Evolutionary conservation across 768 basidiomycete genomes (phyloP).

Genomic region (button mushroom (Agaricus bisporus)): DNA sequence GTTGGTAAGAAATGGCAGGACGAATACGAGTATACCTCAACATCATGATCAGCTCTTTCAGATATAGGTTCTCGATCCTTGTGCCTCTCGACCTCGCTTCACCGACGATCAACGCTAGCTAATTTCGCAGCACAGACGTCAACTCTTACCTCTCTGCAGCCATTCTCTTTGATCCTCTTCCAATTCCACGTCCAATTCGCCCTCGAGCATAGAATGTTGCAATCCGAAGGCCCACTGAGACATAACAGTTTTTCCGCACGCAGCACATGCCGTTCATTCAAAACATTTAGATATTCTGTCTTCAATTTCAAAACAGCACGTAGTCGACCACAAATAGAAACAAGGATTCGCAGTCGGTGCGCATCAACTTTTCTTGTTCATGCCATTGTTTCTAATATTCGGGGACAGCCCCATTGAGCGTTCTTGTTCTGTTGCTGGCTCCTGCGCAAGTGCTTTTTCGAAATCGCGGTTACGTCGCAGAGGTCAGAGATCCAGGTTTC

Average conservation of each 20-base stretch:
- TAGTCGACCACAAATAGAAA: constrained; percentile 62
- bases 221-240: constrained; percentile 58
- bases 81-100: constrained; percentile 29
- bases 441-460: constrained; percentile 51
- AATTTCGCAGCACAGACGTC: constrained; percentile 33
- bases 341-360: constrained; percentile 54
- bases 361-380: constrained; percentile 45
- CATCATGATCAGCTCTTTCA: constrained; percentile 39
- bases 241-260: constrained; percentile 54
- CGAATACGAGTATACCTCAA: constrained; percentile 33
- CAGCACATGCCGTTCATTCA: constrained; percentile 48
- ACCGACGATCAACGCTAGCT: constrained; percentile 24
- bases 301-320: constrained; percentile 48
- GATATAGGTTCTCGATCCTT: constrained; percentile 30
- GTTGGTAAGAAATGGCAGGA: neutral
- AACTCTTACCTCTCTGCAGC: constrained; percentile 41
- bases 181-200: constrained; percentile 51
- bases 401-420: constrained; percentile 34
- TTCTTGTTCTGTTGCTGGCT: constrained; percentile 35
- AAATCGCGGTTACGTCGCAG: constrained; percentile 58
- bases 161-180: constrained; percentile 47
- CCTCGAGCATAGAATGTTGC: constrained; percentile 61
- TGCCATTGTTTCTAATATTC: constrained; percentile 45
- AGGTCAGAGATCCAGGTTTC: constrained; percentile 70
- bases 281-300: constrained; percentile 40